These are phyloP conservation scores for Yamadazyma sp. DNA, from an alignment of 805 yeast species.

Conservation along the genomic window DNA sequence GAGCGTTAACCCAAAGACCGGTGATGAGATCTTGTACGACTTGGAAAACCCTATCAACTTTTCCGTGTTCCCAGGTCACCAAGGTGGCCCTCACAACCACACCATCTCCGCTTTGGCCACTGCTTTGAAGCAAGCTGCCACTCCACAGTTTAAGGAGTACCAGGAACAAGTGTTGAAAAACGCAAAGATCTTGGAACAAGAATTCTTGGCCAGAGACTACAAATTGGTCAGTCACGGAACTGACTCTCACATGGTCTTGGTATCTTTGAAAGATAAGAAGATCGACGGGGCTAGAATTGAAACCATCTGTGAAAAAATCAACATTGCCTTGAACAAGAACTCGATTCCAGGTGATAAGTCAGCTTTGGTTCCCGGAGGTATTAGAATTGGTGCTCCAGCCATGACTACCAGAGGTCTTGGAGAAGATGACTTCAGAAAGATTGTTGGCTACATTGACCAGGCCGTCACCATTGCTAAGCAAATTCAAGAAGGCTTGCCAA, in stretches of 20 bases:
- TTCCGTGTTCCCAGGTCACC: slow-evolving; percentile 98
- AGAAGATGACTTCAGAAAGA: slow-evolving; percentile 72
- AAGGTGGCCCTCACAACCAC: slow-evolving; percentile 99
- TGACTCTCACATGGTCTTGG: slow-evolving; percentile 88
- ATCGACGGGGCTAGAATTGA: slow-evolving; percentile 97
- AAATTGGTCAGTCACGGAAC: slow-evolving; percentile 89
- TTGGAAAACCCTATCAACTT: slow-evolving; percentile 91
- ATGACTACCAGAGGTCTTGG: slow-evolving; percentile 96
- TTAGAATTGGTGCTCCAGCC: slow-evolving; percentile 97
- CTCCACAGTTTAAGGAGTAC: slow-evolving; percentile 86
- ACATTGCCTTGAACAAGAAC: slow-evolving; percentile 95
- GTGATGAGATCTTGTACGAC: slow-evolving; percentile 82
- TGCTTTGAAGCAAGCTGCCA: slow-evolving; percentile 86
- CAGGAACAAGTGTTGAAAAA: slow-evolving; percentile 81
- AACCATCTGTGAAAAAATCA: slow-evolving; percentile 81
- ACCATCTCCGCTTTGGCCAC: slow-evolving; percentile 95
- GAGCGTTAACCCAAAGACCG: slow-evolving; percentile 72
- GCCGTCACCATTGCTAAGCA: slow-evolving; percentile 78
- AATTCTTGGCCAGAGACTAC: slow-evolving; percentile 64
- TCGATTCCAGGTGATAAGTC: slow-evolving; percentile 96
- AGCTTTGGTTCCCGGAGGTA: slow-evolving; percentile 93
- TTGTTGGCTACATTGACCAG: slow-evolving; percentile 74
- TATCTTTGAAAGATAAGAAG: slow-evolving; percentile 73
- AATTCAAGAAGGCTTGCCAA: slow-evolving; percentile 78
- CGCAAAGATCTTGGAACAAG: slow-evolving; percentile 73